Conservation (phyloP, 2,329 filamentous ascomycete genomes). For the Scedosporium aurantiacum region DNA sequence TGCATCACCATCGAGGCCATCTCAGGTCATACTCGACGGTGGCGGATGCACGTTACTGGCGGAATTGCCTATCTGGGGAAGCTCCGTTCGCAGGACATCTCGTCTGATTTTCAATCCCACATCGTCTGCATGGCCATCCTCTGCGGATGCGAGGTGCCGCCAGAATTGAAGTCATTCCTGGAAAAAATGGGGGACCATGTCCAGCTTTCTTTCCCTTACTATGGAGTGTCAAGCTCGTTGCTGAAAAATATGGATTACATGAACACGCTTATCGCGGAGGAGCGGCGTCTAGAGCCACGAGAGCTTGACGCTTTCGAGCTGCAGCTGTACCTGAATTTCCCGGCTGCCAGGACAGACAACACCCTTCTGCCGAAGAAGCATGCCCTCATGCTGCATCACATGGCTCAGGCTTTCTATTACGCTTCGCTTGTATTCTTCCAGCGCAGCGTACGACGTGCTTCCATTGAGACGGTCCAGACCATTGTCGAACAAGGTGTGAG, state of each 20-base stretch:
- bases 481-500: conserved; percentile 20
- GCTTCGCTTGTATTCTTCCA: conserved; percentile 23
- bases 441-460: conserved; percentile 17
- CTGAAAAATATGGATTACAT: conserved; percentile 11
- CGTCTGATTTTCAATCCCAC: conserved; percentile 12
- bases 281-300: conserved; percentile 4
- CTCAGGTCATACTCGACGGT: conserved; percentile 14
- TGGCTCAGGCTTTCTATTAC: conserved; percentile 22
- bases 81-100: conserved; percentile 9
- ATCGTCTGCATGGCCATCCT: conserved; percentile 16
- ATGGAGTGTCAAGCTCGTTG: conserved; percentile 12
- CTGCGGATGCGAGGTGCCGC: conserved; percentile 12
- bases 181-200: conserved; percentile 7
- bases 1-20: conserved; percentile 19
- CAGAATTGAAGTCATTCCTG: conserved; percentile 12
- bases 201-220: conserved; percentile 14
- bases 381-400: conserved; percentile 14
- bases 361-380: conserved; percentile 10
- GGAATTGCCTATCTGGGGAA: conserved; percentile 14
- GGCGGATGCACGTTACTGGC: conserved; percentile 15
- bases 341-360: conserved; percentile 1
- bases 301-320: conserved; percentile 20
- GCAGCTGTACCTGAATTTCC: conserved; percentile 17
- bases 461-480: conserved; percentile 16
- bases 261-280: conserved; percentile 12